Evolutionary conservation across 1,284 basidiomycete genomes (phyloP).

Genomic region (Omphalotus olearius): DNA sequence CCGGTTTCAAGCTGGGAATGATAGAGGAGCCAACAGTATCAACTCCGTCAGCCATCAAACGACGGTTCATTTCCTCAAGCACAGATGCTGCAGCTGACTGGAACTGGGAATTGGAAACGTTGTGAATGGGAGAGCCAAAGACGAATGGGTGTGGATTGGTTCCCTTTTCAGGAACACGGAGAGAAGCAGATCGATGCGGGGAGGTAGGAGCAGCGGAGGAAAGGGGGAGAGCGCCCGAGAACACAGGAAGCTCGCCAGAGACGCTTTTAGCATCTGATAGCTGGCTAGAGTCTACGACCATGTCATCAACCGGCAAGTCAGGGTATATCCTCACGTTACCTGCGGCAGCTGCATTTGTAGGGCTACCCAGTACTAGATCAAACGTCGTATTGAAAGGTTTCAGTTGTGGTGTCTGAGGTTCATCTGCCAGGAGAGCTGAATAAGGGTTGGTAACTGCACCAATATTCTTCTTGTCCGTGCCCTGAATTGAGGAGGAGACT

Average conservation of each 20-base stretch:
- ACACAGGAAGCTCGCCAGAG: conserved; percentile 28
- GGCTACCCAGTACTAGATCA: conserved; percentile 59
- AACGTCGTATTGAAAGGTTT: conserved; percentile 61
- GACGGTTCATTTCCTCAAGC: conserved; percentile 74
- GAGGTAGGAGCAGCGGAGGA: neutral
- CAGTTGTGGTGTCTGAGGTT: conserved; percentile 50
- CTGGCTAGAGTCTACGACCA: conserved; percentile 20
- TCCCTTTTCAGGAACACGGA: neutral
- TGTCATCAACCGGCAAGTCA: conserved; percentile 42
- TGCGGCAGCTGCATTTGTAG: conserved; percentile 21
- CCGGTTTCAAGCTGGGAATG: conserved; percentile 30
- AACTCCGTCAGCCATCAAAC: conserved; percentile 48
- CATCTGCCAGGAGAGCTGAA: neutral
- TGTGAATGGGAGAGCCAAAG: conserved; percentile 67
- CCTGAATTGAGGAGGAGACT: conserved; percentile 32
- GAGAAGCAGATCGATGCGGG: neutral
- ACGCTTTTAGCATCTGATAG: conserved; percentile 20
- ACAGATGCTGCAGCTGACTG: conserved; percentile 56
- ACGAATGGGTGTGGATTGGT: conserved; percentile 46
- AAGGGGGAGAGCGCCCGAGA: conserved; percentile 5
- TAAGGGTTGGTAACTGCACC: neutral
- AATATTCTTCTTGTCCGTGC: conserved; percentile 9
- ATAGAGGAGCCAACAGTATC: conserved; percentile 38
- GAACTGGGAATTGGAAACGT: conserved; percentile 58
- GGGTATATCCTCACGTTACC: conserved; percentile 44